phyloP scores from a whole-genome alignment of 2,329 filamentous ascomycete species.

The Aspergillus udagawae region DNA sequence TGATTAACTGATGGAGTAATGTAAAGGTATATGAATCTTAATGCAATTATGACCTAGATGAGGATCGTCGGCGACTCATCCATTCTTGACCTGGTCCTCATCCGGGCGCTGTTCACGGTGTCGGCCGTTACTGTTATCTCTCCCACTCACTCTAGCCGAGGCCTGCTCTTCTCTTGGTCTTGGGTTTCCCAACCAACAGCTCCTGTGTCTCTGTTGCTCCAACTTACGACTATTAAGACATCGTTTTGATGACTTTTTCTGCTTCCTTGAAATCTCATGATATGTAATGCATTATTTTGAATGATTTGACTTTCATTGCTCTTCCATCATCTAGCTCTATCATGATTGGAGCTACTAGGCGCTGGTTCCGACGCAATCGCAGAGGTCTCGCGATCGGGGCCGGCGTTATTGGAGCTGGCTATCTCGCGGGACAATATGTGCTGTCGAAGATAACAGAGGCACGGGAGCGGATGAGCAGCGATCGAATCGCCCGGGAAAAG shows the following conservation, averaged over 20 bases:
- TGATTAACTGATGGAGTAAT: not conserved
- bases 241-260: not conserved
- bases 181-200: conserved; percentile 13
- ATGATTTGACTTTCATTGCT: conserved; percentile 3
- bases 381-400: conserved; percentile 84
- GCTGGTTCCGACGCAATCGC: conserved; percentile 89
- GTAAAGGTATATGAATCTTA: not conserved
- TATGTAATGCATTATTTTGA: conserved; percentile 13
- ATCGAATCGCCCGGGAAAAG: conserved; percentile 96
- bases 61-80: not conserved
- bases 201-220: conserved; percentile 1
- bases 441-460: conserved; percentile 87
- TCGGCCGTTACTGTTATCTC: not conserved
- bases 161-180: conserved; percentile 15
- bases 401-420: conserved; percentile 82
- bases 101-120: not conserved
- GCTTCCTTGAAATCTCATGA: not conserved
- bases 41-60: not conserved
- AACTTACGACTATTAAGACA: conserved; percentile 2
- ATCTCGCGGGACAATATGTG: conserved; percentile 90
- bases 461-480: conserved; percentile 92
- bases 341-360: conserved; percentile 71
- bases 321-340: conserved; percentile 14
- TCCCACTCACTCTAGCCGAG: conserved; percentile 27
- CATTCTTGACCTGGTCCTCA: not conserved